Conservation (phyloP, 2,329 filamentous ascomycete genomes). For the Nemania sp. region DNA sequence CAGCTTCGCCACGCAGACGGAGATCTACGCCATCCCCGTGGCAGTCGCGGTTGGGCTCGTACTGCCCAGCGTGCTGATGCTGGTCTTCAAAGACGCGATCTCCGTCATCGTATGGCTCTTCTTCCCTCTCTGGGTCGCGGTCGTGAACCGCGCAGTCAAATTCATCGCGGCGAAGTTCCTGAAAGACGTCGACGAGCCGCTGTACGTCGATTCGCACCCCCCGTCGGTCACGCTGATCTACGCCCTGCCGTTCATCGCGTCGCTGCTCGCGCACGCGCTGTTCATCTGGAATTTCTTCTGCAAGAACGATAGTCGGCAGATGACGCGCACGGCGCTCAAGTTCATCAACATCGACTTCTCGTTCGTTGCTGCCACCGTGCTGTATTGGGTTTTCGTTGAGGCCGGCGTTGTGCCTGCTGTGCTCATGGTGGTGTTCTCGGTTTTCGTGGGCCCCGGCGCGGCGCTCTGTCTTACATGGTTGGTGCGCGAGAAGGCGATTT, state of each 20-base stretch:
- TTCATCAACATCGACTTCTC: conserved; percentile 53
- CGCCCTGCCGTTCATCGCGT: conserved; percentile 48
- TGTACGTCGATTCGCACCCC: conserved; percentile 50
- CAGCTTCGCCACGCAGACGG: conserved; percentile 48
- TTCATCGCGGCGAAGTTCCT: conserved; percentile 32
- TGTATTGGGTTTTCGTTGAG: conserved; percentile 59
- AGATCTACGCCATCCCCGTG: conserved; percentile 60
- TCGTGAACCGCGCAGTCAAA: conserved; percentile 45
- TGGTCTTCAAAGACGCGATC: conserved; percentile 44
- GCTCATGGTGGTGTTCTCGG: conserved; percentile 33
- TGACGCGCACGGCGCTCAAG: conserved; percentile 51
- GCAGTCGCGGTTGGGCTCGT: conserved; percentile 53
- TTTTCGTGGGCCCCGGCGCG: conserved; percentile 43
- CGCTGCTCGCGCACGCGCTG: conserved; percentile 47
- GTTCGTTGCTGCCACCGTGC: conserved; percentile 50
- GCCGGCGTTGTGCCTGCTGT: conserved; percentile 46
- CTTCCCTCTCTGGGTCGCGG: conserved; percentile 54
- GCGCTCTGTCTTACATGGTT: conserved; percentile 39
- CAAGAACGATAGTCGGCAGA: conserved; percentile 51
- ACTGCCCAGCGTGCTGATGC: conserved; percentile 50
- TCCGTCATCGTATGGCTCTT: conserved; percentile 53
- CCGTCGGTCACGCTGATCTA: conserved; percentile 48
- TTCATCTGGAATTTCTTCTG: conserved; percentile 45
- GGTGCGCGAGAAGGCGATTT: conserved; percentile 29
- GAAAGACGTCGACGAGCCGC: conserved; percentile 35